phyloP scores from a whole-genome alignment of 148 eudicot genomes.

The Cornus florida region DNA sequence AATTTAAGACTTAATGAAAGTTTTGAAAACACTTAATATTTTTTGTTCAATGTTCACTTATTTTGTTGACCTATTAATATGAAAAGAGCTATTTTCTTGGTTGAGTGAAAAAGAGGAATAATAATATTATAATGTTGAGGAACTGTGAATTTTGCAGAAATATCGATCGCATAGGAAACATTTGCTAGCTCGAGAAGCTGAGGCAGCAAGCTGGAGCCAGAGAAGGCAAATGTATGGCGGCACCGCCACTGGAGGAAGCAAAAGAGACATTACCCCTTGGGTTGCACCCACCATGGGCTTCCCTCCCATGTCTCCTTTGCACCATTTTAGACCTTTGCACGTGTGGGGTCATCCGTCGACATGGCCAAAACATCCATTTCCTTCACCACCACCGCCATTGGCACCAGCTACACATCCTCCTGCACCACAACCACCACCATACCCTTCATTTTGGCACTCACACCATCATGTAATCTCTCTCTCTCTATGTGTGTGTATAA shows the following conservation, averaged over 20 bases:
- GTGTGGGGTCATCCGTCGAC: constrained; percentile 96
- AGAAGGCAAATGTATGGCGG: constrained; percentile 69
- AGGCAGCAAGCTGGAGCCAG: constrained; percentile 85
- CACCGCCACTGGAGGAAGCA: constrained; percentile 30
- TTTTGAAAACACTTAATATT: no score
- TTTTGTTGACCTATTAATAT: no score
- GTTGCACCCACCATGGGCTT: constrained; percentile 64
- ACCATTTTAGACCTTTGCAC: constrained; percentile 73
- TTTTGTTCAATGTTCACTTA: no score
- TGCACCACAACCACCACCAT: constrained; percentile 20
- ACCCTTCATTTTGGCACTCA: constrained; percentile 58
- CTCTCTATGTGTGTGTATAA: background rate
- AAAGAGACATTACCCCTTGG: constrained; percentile 52
- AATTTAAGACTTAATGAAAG: no score
- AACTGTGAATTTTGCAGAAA: constrained; percentile 46
- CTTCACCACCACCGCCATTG: constrained; percentile 45
- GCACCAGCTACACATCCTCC: constrained; percentile 27
- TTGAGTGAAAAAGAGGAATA: no score
- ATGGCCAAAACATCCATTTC: constrained; percentile 56
- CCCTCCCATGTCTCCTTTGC: constrained; percentile 49
- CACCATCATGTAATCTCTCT: constrained; percentile 46
- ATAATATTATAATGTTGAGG: background rate
- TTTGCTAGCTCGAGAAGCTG: constrained; percentile 83
- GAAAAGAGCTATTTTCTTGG: no score
- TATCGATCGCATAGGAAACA: constrained; percentile 88